Evolutionary conservation across 164 flowering plant genomes (phyloP).

Genomic region (Paratinospora sagittata): DNA sequence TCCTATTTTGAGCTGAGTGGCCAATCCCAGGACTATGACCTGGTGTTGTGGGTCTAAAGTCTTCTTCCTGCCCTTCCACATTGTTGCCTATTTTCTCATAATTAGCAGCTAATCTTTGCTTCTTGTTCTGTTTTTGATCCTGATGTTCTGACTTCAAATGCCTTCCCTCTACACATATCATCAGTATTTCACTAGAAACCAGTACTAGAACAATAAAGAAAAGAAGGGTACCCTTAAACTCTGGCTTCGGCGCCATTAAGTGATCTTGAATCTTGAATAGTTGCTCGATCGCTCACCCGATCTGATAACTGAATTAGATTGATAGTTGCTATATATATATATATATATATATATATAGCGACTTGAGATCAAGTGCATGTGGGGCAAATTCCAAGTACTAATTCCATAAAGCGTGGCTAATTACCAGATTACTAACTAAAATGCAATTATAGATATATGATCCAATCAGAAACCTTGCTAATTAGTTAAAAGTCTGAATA

Average conservation of each 20-base stretch:
- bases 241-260: background rate
- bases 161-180: slow-evolving; percentile 26
- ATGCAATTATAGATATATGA: no score
- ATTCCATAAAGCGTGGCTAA: no score
- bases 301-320: background rate
- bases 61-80: slow-evolving; percentile 4
- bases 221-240: slow-evolving; percentile 8
- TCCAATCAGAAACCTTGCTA: no score
- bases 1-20: slow-evolving; percentile 1
- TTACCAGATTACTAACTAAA: no score
- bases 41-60: slow-evolving; percentile 11
- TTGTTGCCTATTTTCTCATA: background rate
- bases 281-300: no score
- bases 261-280: background rate
- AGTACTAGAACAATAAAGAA: slow-evolving; percentile 16
- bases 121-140: background rate
- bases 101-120: background rate
- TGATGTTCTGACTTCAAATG: slow-evolving; percentile 13
- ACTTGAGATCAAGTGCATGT: no score
- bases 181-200: slow-evolving; percentile 18
- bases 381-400: no score
- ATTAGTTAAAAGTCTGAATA: no score
- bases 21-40: no score
- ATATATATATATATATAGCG: no score
- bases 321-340: no score